Evolutionary conservation across 768 basidiomycete species (phyloP).

Genomic region (Gymnopilus dilepis): DNA sequence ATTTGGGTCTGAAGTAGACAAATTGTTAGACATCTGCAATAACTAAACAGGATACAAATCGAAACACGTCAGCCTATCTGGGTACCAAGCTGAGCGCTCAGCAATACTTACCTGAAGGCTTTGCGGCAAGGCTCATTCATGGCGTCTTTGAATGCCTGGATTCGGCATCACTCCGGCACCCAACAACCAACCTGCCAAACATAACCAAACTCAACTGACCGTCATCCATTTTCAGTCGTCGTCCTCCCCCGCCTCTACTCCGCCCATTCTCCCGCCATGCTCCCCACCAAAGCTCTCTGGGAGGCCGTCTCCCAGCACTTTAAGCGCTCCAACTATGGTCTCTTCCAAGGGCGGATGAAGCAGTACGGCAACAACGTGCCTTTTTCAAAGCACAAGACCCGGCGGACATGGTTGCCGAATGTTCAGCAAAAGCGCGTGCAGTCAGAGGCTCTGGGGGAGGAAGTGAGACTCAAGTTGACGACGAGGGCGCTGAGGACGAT

Average conservation of each 20-base stretch:
- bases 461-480: slow-evolving; percentile 72
- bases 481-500: slow-evolving; percentile 81
- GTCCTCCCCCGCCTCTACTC: no score
- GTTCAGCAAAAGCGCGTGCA: slow-evolving; percentile 76
- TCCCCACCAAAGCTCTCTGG: slow-evolving; percentile 35
- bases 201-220: slow-evolving; percentile 8
- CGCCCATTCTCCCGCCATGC: slow-evolving; percentile 33
- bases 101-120: no score
- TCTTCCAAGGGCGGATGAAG: slow-evolving; percentile 83
- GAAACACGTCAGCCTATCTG: no score
- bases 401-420: slow-evolving; percentile 88
- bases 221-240: not conserved
- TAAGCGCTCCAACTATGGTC: slow-evolving; percentile 80
- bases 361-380: slow-evolving; percentile 90
- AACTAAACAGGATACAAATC: no score
- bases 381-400: slow-evolving; percentile 87
- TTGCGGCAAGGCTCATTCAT: no score
- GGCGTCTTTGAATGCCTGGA: no score
- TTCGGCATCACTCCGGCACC: no score
- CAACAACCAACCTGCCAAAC: slow-evolving; percentile 2
- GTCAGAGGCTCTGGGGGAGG: slow-evolving; percentile 65
- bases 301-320: slow-evolving; percentile 67
- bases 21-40: no score
- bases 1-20: no score
- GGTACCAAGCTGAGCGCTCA: no score